phyloP scores from a whole-genome alignment of 805 yeast genomes.

The Metschnikowia picachoensis region DNA sequence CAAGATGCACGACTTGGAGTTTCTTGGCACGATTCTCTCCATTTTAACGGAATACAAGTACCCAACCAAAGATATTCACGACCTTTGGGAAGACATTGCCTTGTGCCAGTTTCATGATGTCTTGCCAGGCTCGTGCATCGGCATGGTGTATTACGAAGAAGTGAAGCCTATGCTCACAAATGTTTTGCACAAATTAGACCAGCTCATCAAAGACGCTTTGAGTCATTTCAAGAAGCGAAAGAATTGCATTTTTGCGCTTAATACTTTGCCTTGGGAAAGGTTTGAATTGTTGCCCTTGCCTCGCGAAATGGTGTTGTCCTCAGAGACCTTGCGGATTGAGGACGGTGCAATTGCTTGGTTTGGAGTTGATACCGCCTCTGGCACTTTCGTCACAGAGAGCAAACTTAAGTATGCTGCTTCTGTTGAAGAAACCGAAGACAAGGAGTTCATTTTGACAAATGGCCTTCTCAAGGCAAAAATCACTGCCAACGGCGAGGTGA shows the following conservation, averaged over 20 bases:
- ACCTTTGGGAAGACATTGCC: conserved; percentile 83
- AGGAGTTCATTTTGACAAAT: conserved; percentile 53
- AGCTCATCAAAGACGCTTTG: conserved; percentile 50
- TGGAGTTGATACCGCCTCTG: conserved; percentile 15
- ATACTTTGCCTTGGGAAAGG: conserved; percentile 67
- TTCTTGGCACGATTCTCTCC: conserved; percentile 74
- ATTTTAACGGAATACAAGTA: conserved; percentile 53
- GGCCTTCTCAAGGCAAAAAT: conserved; percentile 56
- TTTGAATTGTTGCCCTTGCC: conserved; percentile 33
- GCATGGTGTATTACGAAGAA: conserved; percentile 78
- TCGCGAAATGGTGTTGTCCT: too few relatives aligned
- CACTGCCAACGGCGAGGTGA: conserved; percentile 48
- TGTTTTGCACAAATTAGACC: conserved; percentile 50
- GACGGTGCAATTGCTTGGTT: conserved; percentile 9
- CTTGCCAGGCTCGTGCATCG: conserved; percentile 95
- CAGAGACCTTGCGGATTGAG: background rate
- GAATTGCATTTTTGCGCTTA: conserved; percentile 24
- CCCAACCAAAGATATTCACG: conserved; percentile 65
- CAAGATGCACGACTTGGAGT: conserved; percentile 81
- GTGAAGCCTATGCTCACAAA: conserved; percentile 73
- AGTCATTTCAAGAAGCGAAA: conserved; percentile 8
- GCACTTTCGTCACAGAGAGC: conserved; percentile 10
- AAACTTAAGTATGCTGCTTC: conserved; percentile 44
- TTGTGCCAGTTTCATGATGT: conserved; percentile 97
- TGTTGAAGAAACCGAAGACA: conserved; percentile 38